Evolutionary conservation across 1,139 yeast genomes (phyloP), one percentile per base, ranked within the genome.

Genomic region (Zygotorulaspora mrakii): DNA sequence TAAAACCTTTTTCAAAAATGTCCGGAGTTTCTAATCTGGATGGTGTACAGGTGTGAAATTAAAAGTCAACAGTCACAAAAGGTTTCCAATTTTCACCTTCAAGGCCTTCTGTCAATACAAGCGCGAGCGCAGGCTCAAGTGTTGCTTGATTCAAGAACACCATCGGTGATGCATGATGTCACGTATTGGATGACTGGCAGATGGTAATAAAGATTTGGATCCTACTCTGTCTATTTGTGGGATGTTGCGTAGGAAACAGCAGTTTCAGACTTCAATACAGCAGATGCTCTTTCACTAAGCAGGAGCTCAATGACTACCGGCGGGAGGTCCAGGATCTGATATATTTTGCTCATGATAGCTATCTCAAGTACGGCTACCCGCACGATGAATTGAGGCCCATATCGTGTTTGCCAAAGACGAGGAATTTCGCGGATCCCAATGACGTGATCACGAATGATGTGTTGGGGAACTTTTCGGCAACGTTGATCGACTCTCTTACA

Each of bases 311-410:
- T 3, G 47, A 60, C 10, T 67, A 81, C 23, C 68, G 67, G 47
- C 57, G 68, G 14, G 79, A 79, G 47, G 77, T 94, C 0, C 65
- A 62, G 45, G 55, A 61, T 2, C 66, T 88, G 37, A 86, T 88
- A 53, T 63, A 76, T 42, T 94, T 85, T 64, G 94, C 85, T 1
- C 85, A 94, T 83, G 56, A 69, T 37, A 72, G 79, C n/a, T 89
- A 89, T 58, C 69, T 84, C 67, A 61, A 65, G 1, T 55, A 71
- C 54, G 96, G 88, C 1, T 87, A 76, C 54, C 97, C 97, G 0
- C 75, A 68, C 17, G 97, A 89, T 61, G 96, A 87, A 56, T 76
- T 89, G 5, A 65, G 73, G 30, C 96, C 97, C 0, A 56, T 85
- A 3, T 61, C 81, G 0, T 89, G 97, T 58, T 63, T 61, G 17